phyloP scores from a whole-genome alignment of 73 alveolate species.

The Breviolum minutum region DNA sequence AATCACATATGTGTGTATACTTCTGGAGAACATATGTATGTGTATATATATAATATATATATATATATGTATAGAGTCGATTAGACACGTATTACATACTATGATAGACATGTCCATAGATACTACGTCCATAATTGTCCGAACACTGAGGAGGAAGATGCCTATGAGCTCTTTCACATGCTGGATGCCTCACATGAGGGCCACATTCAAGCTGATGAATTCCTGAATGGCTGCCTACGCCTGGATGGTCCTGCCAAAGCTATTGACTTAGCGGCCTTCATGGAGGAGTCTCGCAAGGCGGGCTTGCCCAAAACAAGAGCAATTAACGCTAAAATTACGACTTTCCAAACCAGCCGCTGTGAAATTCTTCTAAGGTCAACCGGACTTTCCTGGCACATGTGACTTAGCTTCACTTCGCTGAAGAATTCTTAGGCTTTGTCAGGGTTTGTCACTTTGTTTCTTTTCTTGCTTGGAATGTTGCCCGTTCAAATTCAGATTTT shows the following conservation, averaged over 20 bases:
- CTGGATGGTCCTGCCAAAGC: conserved; percentile 93
- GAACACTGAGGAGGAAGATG: conserved; percentile 23
- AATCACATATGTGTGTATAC: not conserved
- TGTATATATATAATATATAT: too few species aligned
- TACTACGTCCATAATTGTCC: not conserved
- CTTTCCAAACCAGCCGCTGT: not conserved
- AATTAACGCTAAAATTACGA: not conserved
- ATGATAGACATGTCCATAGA: too few species aligned
- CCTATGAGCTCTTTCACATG: conserved; percentile 64
- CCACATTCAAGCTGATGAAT: conserved; percentile 78
- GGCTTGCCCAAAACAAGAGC: not conserved
- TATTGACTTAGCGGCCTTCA: conserved; percentile 88
- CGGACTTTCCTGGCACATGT: conserved; percentile 68
- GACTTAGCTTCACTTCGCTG: not conserved
- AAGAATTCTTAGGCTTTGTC: too few species aligned
- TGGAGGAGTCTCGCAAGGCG: conserved; percentile 80
- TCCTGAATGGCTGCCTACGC: conserved; percentile 82
- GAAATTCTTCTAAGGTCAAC: not conserved
- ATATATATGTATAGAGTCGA: too few species aligned
- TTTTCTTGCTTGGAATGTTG: too few species aligned
- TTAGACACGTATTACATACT: too few species aligned
- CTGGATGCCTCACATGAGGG: conserved; percentile 72
- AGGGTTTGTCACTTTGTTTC: too few species aligned
- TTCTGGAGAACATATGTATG: too few species aligned
- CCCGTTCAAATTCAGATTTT: too few species aligned